These are phyloP conservation scores for Nigrospora osmanthi DNA, from an alignment of 2,329 filamentous ascomycete species.

Conservation along the genomic window DNA sequence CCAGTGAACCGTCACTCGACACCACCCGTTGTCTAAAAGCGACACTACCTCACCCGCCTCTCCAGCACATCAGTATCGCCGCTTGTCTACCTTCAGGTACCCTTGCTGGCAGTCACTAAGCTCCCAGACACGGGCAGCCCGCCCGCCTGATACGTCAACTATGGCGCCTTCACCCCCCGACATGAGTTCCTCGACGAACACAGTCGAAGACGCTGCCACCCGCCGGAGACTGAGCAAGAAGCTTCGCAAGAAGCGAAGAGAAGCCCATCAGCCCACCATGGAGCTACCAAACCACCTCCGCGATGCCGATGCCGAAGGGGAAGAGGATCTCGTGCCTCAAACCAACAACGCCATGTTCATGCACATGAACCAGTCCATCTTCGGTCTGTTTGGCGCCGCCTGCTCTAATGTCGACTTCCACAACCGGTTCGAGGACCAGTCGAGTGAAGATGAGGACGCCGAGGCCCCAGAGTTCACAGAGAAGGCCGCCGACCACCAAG, in stretches of 20 bases:
- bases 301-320: conserved; percentile 38
- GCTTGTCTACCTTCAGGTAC: too few species aligned
- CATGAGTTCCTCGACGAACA: neutral
- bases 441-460: conserved; percentile 72
- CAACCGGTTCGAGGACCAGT: conserved; percentile 68
- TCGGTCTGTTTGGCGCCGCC: conserved; percentile 84
- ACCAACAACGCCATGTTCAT: conserved; percentile 40
- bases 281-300: conserved; percentile 47
- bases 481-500: too few species aligned
- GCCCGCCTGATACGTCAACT: neutral
- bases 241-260: conserved; percentile 35
- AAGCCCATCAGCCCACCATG: conserved; percentile 30
- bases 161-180: conserved; percentile 14
- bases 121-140: too few species aligned
- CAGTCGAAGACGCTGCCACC: conserved; percentile 7
- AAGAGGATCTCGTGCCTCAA: conserved; percentile 38
- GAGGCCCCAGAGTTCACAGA: too few species aligned
- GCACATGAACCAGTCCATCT: conserved; percentile 91
- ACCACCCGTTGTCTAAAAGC: too few species aligned
- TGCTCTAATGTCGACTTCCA: conserved; percentile 78
- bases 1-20: conserved; percentile 1
- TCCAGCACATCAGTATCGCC: too few species aligned
- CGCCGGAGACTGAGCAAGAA: conserved; percentile 31
- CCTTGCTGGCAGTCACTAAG: too few species aligned
- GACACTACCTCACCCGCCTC: too few species aligned